Conservation (phyloP, 441 rosid genomes). For the Euphorbia schlechtendalii region DNA sequence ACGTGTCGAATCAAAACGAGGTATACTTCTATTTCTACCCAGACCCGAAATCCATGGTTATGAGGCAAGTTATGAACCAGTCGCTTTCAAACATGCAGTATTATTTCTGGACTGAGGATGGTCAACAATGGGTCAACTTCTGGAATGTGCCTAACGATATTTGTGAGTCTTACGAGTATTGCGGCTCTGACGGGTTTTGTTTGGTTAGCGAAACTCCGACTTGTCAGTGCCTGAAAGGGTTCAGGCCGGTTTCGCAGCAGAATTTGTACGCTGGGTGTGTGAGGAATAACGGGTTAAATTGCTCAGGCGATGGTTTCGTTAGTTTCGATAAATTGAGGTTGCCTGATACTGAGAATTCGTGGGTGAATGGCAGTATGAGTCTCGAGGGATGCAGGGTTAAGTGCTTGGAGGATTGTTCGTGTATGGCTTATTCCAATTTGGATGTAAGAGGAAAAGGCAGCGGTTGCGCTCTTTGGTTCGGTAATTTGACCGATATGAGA, state of each 20-base stretch:
- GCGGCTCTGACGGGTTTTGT: slow-evolving; percentile 11
- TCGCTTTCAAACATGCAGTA: not conserved
- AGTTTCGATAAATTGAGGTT: slow-evolving; percentile 10
- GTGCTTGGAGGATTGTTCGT: slow-evolving; percentile 28
- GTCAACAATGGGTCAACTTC: not conserved
- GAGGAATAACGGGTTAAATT: not conserved
- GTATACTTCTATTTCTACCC: slow-evolving; percentile 32
- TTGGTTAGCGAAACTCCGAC: not conserved
- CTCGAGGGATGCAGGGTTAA: slow-evolving; percentile 15
- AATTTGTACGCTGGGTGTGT: slow-evolving; percentile 19
- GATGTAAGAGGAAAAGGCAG: slow-evolving; percentile 14
- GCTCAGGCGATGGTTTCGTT: slow-evolving; percentile 23
- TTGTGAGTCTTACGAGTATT: not conserved
- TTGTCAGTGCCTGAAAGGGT: slow-evolving; percentile 29
- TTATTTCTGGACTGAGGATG: not conserved
- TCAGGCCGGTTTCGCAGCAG: no score
- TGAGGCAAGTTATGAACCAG: slow-evolving; percentile 4
- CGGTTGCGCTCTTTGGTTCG: slow-evolving; percentile 37
- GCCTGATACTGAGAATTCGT: slow-evolving; percentile 13
- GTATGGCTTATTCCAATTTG: slow-evolving; percentile 22
- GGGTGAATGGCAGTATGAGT: slow-evolving; percentile 7
- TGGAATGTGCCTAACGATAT: not conserved
- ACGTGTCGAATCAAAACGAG: slow-evolving; percentile 32
- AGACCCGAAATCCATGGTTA: slow-evolving; percentile 12
- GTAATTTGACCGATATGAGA: slow-evolving; percentile 30